Base-by-base conservation (phyloP, 2,329 filamentous ascomycete species). In the Ascochyta lentis region DNA sequence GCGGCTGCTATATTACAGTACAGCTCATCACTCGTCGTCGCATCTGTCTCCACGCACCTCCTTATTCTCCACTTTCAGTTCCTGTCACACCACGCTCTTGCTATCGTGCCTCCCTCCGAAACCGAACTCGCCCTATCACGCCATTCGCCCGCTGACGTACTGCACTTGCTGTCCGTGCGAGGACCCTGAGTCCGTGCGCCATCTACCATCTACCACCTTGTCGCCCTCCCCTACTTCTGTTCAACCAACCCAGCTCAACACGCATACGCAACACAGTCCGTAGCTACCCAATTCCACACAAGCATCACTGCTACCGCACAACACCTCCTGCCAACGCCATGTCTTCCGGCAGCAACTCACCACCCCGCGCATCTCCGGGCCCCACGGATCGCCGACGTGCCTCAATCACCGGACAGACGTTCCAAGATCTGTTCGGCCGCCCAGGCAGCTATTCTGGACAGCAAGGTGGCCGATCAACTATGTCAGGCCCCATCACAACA, bases 381-480 rank as follows among this genome's bases (percentile, higher is more conserved):
- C 64, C 71, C 31, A 67, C 75, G 15, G 70, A 75, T 44, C 68
- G 71, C 40, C 78, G 80, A 44, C 79, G 80, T 60, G 77, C 79
- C 33, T 81, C 79, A 6, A 73, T 82, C 56, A 78, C 78, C 2
- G 78, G 79, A 59, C 77, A 80, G 68, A 79, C 79, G 3, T 79
- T 82, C 60, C 78, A 79, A 47, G 79, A 80, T 66, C 71, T 82
- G 43, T 81, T 82, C 61, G 77, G 72, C 39, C 72, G 75, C 49
- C 67, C 69, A 53, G 66, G 66, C 66, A 73, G 67, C 62, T 69
- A 71, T 43, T 71, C 63, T 45, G 70, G 68, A 49, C 69, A 68
- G 48, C 71, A 70, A 33, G 55, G 65, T 34, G 58, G 61, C 42
- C 63, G 66, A 31, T 65, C 68, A 51, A 59, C 69, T 33, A 73